phyloP scores from a whole-genome alignment of 305 asterid genomes.

The Withania somnifera region DNA sequence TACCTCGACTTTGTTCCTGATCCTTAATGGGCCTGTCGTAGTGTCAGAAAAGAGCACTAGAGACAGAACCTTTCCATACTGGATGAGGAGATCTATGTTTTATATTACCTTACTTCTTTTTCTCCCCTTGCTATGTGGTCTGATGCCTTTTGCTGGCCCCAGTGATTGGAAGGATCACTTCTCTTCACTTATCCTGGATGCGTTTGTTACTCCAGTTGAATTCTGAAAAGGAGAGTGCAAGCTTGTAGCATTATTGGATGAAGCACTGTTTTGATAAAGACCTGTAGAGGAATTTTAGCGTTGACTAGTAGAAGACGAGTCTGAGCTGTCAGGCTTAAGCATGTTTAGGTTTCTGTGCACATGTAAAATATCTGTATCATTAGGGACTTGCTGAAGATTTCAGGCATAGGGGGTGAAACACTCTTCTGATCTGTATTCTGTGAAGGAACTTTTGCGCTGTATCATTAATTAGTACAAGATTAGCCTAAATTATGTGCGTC shows the following conservation, averaged over 20 bases:
- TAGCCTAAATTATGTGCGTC: not conserved
- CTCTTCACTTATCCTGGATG: slow-evolving; percentile 12
- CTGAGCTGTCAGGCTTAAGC: not conserved
- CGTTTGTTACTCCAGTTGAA: slow-evolving; percentile 19
- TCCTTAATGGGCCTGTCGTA: slow-evolving; percentile 56
- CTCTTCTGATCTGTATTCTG: not conserved
- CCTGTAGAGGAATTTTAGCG: no score
- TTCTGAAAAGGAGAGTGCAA: not conserved
- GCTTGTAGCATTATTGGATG: not conserved
- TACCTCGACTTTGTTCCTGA: slow-evolving; percentile 33
- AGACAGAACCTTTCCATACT: slow-evolving; percentile 28
- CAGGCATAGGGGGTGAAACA: not conserved
- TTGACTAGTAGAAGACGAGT: not conserved
- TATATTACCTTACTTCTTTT: slow-evolving; percentile 19
- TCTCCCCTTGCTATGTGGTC: slow-evolving; percentile 67
- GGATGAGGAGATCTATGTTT: slow-evolving; percentile 45
- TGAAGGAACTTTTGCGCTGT: not conserved
- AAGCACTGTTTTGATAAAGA: not conserved
- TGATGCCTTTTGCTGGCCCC: slow-evolving; percentile 72
- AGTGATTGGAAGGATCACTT: slow-evolving; percentile 69
- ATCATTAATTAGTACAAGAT: not conserved
- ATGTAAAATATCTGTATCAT: not conserved
- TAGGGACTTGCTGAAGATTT: not conserved
- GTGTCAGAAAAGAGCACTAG: slow-evolving; percentile 21
- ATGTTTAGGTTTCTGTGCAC: not conserved